Conservation (phyloP, 169 alveolate species). For the Eimeria zaria region DNA sequence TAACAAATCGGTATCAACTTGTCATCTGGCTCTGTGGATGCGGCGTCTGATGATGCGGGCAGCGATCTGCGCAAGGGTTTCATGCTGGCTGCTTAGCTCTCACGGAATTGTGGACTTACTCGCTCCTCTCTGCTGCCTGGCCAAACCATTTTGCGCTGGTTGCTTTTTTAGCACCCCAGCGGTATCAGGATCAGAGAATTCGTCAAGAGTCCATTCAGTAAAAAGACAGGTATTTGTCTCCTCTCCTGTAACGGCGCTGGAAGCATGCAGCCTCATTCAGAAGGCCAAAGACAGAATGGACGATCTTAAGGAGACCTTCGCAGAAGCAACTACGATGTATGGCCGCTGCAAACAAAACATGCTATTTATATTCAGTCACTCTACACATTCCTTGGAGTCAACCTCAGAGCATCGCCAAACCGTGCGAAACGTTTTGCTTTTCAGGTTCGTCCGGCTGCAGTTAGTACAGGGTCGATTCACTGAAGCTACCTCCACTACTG, state of each 20-base stretch:
- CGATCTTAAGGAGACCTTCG: background rate
- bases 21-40: background rate
- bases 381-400: background rate
- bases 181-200: background rate
- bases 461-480: background rate
- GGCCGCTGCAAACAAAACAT: background rate
- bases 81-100: conserved; percentile 59
- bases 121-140: conserved; percentile 41
- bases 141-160: conserved; percentile 35
- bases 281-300: conserved; percentile 66
- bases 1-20: background rate
- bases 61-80: conserved; percentile 64
- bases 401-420: background rate
- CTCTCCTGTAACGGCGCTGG: conserved; percentile 26
- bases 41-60: conserved; percentile 20
- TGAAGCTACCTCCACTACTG: background rate
- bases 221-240: background rate
- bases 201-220: background rate
- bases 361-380: background rate
- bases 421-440: background rate
- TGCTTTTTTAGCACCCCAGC: conserved; percentile 20
- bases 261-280: conserved; percentile 63
- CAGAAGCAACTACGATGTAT: conserved; percentile 32
- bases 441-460: conserved; percentile 68
- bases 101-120: conserved; percentile 62